A percentile compares a stretch with the other conserved stretches of the same genome.
Conservation (phyloP, 495 filamentous ascomycete genomes). For the Xylaria palmicola region DNA sequence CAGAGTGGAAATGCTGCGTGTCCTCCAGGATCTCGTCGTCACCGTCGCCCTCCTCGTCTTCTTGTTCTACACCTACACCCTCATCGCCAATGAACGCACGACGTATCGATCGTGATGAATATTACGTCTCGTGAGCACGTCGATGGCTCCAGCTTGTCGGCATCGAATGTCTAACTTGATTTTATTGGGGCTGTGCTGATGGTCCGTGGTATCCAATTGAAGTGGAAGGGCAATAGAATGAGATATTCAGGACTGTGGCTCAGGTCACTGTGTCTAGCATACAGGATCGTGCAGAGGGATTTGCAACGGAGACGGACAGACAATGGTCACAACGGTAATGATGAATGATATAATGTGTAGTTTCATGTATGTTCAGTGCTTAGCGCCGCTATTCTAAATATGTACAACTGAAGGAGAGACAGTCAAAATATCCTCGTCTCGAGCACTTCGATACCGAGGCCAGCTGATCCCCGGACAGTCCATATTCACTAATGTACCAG, state of each 20-base stretch:
- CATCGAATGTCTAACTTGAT: not conserved
- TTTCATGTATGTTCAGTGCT: conserved; percentile 16
- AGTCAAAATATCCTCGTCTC: conserved; percentile 29
- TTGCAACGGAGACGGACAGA: too few species aligned
- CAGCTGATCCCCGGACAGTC: conserved; percentile 26
- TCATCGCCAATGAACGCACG: not conserved
- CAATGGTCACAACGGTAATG: not conserved
- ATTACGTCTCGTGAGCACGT: too few species aligned
- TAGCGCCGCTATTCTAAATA: conserved; percentile 28
- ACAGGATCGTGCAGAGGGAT: not conserved
- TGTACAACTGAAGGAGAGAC: conserved; percentile 33
- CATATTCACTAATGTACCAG: conserved; percentile 16
- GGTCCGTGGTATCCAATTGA: not conserved
- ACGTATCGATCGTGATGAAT: too few species aligned
- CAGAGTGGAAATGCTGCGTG: too few species aligned
- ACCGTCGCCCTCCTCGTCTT: not conserved
- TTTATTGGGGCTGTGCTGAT: not conserved
- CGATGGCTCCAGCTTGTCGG: not conserved
- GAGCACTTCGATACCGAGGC: conserved; percentile 39
- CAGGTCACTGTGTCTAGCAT: too few species aligned
- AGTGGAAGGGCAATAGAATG: not conserved
- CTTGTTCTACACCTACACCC: not conserved
- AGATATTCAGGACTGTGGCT: not conserved
- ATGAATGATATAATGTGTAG: not conserved
- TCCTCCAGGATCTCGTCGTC: not conserved